Base-by-base conservation (phyloP, 129 eudicot species). In the Flaveria bidentis region DNA sequence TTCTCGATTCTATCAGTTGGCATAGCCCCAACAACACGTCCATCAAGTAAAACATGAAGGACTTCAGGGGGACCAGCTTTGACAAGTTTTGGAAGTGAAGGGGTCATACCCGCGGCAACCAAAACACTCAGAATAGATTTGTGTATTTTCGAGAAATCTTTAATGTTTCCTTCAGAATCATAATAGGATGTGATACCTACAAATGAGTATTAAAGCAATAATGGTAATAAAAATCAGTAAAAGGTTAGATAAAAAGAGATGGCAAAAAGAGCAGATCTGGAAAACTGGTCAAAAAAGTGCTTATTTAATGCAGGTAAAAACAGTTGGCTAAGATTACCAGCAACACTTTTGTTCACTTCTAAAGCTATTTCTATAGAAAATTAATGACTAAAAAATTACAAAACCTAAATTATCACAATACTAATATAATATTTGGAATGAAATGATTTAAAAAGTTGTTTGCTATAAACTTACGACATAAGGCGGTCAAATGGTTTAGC, bases 21-120 rank as follows among this genome's bases (percentile, higher is more conserved):
- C n/a, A 94, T 85, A 30, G 86, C 75, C 56, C 98, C 98, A 74
- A 91, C 87, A 69, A 94, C 86, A 67, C 96, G 85, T 2, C 98
- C 98, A 80, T 94, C 98, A 41, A 94, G 84, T 49, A 94, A 73
- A 78, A 94, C 98, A 75, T 88, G 88, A 65, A 88, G 91, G 71
- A 91, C 87, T 86, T 94, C 89, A 33, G 97, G 98, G 41, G 97
- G 98, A 15, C 91, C 98, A 69, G 88, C 88, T 79, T 85, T 88
- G 49, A 87, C 91, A 83, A 87, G 96, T 81, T 83, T 89, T 8
- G 98, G 96, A 65, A 84, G 60, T 41, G 97, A 78, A 33, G 98
- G 93, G 70, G 67, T 82, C 98, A 94, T 87, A 26, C 92, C 96
- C 66, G 89, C 82, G 45, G 86, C 83, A 61, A 94, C 78, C 74